Evolutionary conservation across 2,329 filamentous ascomycete genomes (phyloP), one percentile per base, ranked within the genome.

Genomic region (Colletotrichum sp.): DNA sequence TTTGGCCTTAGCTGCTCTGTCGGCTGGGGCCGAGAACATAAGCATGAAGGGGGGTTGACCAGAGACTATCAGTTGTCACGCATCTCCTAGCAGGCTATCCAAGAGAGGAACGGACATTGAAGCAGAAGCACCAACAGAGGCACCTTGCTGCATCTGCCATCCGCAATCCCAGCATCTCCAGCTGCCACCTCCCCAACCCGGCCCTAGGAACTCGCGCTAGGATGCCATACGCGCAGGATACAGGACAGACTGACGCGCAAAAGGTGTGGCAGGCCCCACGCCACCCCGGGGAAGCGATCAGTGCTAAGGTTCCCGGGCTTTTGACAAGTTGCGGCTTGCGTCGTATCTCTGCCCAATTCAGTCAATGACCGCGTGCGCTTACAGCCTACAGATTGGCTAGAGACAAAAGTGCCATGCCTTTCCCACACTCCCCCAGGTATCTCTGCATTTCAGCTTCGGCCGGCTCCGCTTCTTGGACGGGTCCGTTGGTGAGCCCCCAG

Each of bases 291-390:
- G 61, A 69, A 67, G 39, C 68, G 30, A 66, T 39, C 34, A 63
- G 52, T 60, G 67, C 27, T 72, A 70, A 74, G 60, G 71, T 64
- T 67, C 16, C 36, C 39, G 36, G 34, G 59, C 59, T 22, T 64
- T 61, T 61, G 66, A 61, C 61, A 75, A 67, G 36, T 61, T 25
- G 52, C 59, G 32, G 25, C 30, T 34, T n/a, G 34, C 13, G 65
- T 76, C 71, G 72, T 75, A 76, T 75, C 66, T 76, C 27, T 55
- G 39, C 66, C 74, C 71, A 67, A 76, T 75, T 63, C 67, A 71
- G 71, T 67, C 71, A 75, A 71, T 66, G 74, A 68, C 71, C 74
- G 74, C 71, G 74, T 76, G 74, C 66, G 63, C 36, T 63, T 32
- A 48, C 13, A 3, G 27, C 25, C 30, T 39, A 36, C n/a, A 71